Percentiles rank a stretch among this genome's conserved stretches.
These are phyloP conservation scores for Tricladium varicosporioides DNA, from an alignment of 2,329 filamentous ascomycete species.

Conservation along the genomic window DNA sequence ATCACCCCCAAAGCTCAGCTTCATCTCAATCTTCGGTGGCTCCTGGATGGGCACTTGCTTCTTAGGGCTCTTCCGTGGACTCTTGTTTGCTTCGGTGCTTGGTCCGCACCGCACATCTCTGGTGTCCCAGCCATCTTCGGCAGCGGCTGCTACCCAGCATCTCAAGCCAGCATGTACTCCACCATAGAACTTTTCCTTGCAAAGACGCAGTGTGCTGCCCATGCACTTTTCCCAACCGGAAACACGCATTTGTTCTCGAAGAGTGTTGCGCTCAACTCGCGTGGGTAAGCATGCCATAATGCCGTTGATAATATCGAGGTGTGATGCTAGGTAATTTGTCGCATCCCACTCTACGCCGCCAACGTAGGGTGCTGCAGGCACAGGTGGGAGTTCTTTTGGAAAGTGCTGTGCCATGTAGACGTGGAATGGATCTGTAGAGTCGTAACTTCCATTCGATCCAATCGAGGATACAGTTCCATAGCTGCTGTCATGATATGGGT, in stretches of 20 bases:
- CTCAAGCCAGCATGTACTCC: slow-evolving; percentile 85
- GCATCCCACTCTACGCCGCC: slow-evolving; percentile 98
- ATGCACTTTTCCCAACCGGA: slow-evolving; percentile 92
- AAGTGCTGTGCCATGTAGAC: slow-evolving; percentile 72
- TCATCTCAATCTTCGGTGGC: slow-evolving; percentile 33
- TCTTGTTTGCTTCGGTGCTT: slow-evolving; percentile 36
- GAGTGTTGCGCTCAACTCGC: slow-evolving; percentile 65
- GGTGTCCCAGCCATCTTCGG: slow-evolving; percentile 85
- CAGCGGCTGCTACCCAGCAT: slow-evolving; percentile 86
- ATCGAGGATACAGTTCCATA: slow-evolving; percentile 29
- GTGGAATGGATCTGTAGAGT: slow-evolving; percentile 40
- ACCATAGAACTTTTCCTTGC: slow-evolving; percentile 97
- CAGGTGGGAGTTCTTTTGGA: slow-evolving; percentile 80
- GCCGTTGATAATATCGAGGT: slow-evolving; percentile 90
- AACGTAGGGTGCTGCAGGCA: slow-evolving; percentile 92
- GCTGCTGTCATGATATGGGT: slow-evolving; percentile 26
- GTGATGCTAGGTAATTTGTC: slow-evolving; percentile 90
- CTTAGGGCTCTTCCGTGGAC: slow-evolving; percentile 45
- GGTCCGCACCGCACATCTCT: slow-evolving; percentile 76
- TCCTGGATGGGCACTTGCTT: slow-evolving; percentile 18
- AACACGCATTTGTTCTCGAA: slow-evolving; percentile 75
- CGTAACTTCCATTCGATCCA: slow-evolving; percentile 33
- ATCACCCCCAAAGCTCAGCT: slow-evolving; percentile 27
- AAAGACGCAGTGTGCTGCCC: slow-evolving; percentile 79
- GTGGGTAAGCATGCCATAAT: slow-evolving; percentile 79